Percentiles rank a stretch among this genome's conserved stretches.
Evolutionary conservation across 345 rosid species (phyloP).

Genomic region (Linum usitatissimum): DNA sequence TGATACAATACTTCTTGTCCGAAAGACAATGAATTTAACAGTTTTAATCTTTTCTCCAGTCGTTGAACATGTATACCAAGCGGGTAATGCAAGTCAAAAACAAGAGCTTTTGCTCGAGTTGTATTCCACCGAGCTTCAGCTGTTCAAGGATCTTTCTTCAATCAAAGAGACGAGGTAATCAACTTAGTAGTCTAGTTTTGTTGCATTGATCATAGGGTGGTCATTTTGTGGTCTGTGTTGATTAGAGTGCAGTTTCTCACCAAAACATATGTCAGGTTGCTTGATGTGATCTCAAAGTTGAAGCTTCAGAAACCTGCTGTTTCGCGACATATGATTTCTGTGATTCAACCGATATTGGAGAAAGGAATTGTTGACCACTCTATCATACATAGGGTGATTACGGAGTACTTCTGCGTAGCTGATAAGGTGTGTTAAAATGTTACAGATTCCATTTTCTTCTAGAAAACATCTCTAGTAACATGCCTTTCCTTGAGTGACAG

Average conservation of each 20-base stretch:
- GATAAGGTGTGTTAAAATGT: slow-evolving; percentile 47
- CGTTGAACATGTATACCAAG: slow-evolving; percentile 71
- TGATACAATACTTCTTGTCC: not conserved
- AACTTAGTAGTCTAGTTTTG: not conserved
- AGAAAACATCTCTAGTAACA: not conserved
- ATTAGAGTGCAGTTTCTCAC: not conserved
- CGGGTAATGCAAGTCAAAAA: slow-evolving; percentile 68
- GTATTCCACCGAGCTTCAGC: slow-evolving; percentile 79
- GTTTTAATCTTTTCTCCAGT: slow-evolving; percentile 29
- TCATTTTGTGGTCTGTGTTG: not conserved
- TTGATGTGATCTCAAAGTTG: slow-evolving; percentile 64
- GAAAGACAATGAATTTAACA: not conserved
- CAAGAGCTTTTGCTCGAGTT: slow-evolving; percentile 83
- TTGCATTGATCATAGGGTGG: not conserved
- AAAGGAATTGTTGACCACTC: slow-evolving; percentile 90
- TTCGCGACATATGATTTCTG: slow-evolving; percentile 54
- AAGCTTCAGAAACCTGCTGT: slow-evolving; percentile 66
- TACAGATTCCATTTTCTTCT: not conserved
- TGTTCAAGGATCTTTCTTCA: slow-evolving; percentile 60
- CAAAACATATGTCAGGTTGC: slow-evolving; percentile 41
- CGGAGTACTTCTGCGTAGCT: slow-evolving; percentile 72
- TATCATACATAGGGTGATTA: slow-evolving; percentile 60
- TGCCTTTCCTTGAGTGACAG: not conserved
- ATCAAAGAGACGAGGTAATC: slow-evolving; percentile 61
- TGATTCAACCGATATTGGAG: slow-evolving; percentile 83